Percentiles rank a stretch among this genome's conserved stretches.
Conservation (phyloP, 1,284 basidiomycete genomes). For the Apiotrichum veenhuisii region DNA sequence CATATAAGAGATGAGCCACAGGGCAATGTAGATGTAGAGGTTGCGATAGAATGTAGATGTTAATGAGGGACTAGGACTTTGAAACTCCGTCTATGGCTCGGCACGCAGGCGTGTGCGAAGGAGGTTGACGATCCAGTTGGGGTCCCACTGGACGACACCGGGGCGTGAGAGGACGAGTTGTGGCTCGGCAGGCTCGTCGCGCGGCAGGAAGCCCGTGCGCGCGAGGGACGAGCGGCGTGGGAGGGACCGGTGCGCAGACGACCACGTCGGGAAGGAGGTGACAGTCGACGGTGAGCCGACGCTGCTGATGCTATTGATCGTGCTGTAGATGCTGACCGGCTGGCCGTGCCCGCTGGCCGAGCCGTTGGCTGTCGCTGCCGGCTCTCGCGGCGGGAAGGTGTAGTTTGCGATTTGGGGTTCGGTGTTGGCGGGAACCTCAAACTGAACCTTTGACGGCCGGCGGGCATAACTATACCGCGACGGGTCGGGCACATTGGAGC, state of each 20-base stretch:
- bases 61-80: no score
- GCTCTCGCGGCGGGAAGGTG: slow-evolving; percentile 22
- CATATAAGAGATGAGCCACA: no score
- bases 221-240: slow-evolving; percentile 23
- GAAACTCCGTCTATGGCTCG: slow-evolving; percentile 14
- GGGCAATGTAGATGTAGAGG: no score
- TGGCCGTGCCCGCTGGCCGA: not conserved
- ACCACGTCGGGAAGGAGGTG: slow-evolving; percentile 5
- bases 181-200: slow-evolving; percentile 1
- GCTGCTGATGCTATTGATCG: not conserved
- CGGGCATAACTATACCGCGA: slow-evolving; percentile 20
- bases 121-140: slow-evolving; percentile 41
- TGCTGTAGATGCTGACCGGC: not conserved
- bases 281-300: slow-evolving; percentile 1
- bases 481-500: slow-evolving; percentile 5
- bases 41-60: not conserved
- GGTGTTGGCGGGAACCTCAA: slow-evolving; percentile 29
- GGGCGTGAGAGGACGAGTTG: slow-evolving; percentile 1
- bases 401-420: slow-evolving; percentile 16
- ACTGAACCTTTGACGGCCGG: slow-evolving; percentile 46
- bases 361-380: not conserved
- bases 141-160: slow-evolving; percentile 43
- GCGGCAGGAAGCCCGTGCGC: slow-evolving; percentile 7
- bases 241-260: slow-evolving; percentile 7
- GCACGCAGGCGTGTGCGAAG: slow-evolving; percentile 25